Evolutionary conservation across 495 filamentous ascomycete species (phyloP), one percentile per base, ranked within the genome.

Genomic region (Trichocladium uniseriatum): DNA sequence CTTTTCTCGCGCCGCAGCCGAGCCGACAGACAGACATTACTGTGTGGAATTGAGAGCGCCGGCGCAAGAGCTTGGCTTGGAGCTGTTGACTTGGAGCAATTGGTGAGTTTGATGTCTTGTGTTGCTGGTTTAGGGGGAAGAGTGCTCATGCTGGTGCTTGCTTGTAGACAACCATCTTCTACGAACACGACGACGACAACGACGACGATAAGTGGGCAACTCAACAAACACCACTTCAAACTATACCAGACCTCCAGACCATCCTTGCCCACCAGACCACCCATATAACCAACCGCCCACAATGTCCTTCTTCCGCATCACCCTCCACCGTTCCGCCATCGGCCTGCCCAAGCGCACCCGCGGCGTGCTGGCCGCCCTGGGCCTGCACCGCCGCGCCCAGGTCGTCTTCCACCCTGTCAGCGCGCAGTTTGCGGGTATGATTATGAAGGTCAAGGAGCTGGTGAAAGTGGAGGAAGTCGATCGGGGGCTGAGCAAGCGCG

Each of bases 381-480:
- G 94, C 21, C 78, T 99, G 34, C 86, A 84, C 49, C 87, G 88
- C 63, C 84, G 92, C 56, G 83, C 84, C 77, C 78, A 77, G 52
- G 91, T 86, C 49, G 94, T 97, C 56, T 99, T 94, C 77, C 83
- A 95, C 63, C 84, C 86, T 28, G 92, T 95, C 47, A 79, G 79
- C 22, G 76, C 80, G 15, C 81, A 89, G 52, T 78, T 86, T 46
- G 94, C 94, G 4, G 94, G 94, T 67, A 89, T 94, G 71, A 92
- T 99, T 67, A 86, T 97, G 80, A 88, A 86, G 66, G 89, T 99
- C 41, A 99, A 99, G 69, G 94, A 99, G 67, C 74, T 99, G 49
- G 84, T 99, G 6, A 74, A 78, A 11, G 91, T 99, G 20, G 69
- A 79, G 34, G 92, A 96, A 68, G 89, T 95, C 34, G 86, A 86